Evolutionary conservation across 23 red algal species (phyloP), one percentile per base, ranked within the genome.

Genomic region (Gracilariopsis chorda): DNA sequence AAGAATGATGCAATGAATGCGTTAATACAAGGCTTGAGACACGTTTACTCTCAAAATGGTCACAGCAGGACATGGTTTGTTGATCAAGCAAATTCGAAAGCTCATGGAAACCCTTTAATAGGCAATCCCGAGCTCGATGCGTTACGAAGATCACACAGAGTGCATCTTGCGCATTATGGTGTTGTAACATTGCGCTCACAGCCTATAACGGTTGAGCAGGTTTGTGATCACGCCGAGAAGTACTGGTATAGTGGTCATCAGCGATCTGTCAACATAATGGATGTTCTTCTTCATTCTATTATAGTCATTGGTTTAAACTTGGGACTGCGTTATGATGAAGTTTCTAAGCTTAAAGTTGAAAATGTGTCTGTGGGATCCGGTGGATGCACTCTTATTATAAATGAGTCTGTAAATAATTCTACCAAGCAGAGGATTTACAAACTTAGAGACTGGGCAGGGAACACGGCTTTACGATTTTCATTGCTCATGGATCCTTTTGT

Each of bases 401-500:
- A 21, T 57, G 77, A 9, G 2, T 23, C 48, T 2, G 58, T 21
- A 8, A 81, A 81, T 32, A 81, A 81, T 41, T 59, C 51, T 58
- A 81, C 77, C 2, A 51, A 10, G 53, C 39, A 81, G 30, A 57
- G 77, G 27, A 11, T 30, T 55, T 59, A 81, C 33, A n/a, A 59
- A 30, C 47, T 81, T 81, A 25, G 49, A 5, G 49, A 81, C 6
- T 81, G 49, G 49, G 9, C 24, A 4, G 75, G 75, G 35, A 80
- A 52, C 43, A 7, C 39, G 6, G 8, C 49, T 23, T 52, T 80
- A 33, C 39, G 27, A 28, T 55, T 21, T 28, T 80, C 75, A 25
- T 27, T 52, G 20, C 8, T 55, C 24, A 80, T 52, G 75, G 75
- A 80, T 52, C 75, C 75, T 13, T 80, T 80, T 55, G 30, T 80